phyloP scores from a whole-genome alignment of 805 yeast genomes.

The Wickerhamiella lipophila region DNA sequence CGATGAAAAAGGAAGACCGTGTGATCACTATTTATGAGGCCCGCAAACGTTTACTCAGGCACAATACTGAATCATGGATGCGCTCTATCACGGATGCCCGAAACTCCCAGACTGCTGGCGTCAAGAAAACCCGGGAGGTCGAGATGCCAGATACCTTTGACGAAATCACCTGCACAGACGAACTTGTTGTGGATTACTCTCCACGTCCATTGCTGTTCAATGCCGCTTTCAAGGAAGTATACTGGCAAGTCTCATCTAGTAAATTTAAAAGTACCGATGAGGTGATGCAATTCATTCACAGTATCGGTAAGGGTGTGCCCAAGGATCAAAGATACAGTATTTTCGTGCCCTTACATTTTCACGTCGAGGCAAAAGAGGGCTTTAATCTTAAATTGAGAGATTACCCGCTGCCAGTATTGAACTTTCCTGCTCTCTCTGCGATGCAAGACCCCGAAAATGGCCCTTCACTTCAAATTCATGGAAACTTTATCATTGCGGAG shows the following conservation, averaged over 20 bases:
- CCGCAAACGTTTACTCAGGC: slow-evolving; percentile 32
- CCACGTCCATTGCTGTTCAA: slow-evolving; percentile 42
- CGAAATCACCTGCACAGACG: slow-evolving; percentile 33
- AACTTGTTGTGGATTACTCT: slow-evolving; percentile 36
- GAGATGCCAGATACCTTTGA: slow-evolving; percentile 23
- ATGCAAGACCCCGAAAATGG: slow-evolving; percentile 24
- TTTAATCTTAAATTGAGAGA: slow-evolving; percentile 40
- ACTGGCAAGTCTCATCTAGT: slow-evolving; percentile 40
- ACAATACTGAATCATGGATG: slow-evolving; percentile 59
- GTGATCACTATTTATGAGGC: slow-evolving; percentile 25
- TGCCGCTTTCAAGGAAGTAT: slow-evolving; percentile 38
- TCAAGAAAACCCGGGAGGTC: slow-evolving; percentile 32
- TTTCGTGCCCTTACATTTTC: slow-evolving; percentile 49
- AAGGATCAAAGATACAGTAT: slow-evolving; percentile 53
- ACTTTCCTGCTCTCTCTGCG: slow-evolving; percentile 45
- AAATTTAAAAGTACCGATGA: slow-evolving; percentile 35
- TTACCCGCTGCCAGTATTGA: slow-evolving; percentile 71
- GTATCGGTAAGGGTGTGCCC: slow-evolving; percentile 77
- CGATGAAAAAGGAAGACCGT: background rate
- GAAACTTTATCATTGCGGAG: slow-evolving; percentile 62
- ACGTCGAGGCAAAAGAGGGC: slow-evolving; percentile 25
- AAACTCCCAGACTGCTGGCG: slow-evolving; percentile 23
- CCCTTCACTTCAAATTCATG: slow-evolving; percentile 34
- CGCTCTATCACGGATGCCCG: slow-evolving; percentile 37
- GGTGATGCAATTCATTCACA: slow-evolving; percentile 49